These are phyloP conservation scores for Themeda triandra DNA, from an alignment of 176 grass and related monocot species.

Conservation along the genomic window DNA sequence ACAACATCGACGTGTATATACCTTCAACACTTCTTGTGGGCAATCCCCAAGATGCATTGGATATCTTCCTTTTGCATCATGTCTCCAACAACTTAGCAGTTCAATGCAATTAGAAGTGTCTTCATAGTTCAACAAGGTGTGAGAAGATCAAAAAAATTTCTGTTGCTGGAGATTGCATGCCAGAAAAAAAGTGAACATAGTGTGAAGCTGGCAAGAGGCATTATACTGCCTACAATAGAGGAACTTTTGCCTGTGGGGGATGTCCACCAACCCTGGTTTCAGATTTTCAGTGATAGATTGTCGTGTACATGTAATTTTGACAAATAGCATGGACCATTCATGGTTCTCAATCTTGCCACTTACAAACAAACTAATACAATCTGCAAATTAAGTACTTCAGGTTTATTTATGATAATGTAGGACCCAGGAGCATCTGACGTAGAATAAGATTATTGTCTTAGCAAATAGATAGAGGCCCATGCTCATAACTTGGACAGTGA, in stretches of 20 bases:
- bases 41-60: too few relatives aligned
- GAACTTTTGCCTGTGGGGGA: constrained; percentile 1
- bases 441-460: neutral
- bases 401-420: constrained; percentile 37
- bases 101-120: constrained; percentile 3
- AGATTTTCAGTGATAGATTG: neutral
- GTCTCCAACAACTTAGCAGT: neutral
- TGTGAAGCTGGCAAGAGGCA: constrained; percentile 6
- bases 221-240: neutral
- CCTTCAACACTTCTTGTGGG: too few relatives aligned
- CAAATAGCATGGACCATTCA: constrained; percentile 16
- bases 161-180: constrained; percentile 20
- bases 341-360: neutral
- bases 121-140: constrained; percentile 21
- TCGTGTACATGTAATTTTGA: neutral
- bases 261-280: constrained; percentile 3
- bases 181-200: constrained; percentile 9
- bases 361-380: constrained; percentile 29
- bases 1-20: too few relatives aligned
- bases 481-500: neutral
- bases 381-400: constrained; percentile 36
- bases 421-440: neutral
- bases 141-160: neutral
- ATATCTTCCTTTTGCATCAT: neutral
- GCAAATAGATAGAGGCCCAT: neutral